Percentiles rank a stretch among this genome's conserved stretches.
These are phyloP conservation scores for Rhodomyrtus tomentosa DNA, from an alignment of 345 rosid genomes.

Conservation along the genomic window DNA sequence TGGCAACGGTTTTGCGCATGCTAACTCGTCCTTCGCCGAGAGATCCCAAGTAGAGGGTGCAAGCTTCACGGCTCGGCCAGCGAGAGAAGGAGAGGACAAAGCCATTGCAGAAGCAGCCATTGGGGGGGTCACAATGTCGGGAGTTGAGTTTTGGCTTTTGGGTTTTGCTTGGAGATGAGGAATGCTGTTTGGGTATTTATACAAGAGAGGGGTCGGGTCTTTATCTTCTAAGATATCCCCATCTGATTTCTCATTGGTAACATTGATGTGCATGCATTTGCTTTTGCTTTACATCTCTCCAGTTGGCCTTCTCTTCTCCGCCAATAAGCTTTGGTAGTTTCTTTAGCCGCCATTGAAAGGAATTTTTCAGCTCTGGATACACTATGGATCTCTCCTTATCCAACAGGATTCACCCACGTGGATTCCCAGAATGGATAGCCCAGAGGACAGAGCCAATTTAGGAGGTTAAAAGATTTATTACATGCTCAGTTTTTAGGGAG, in stretches of 20 bases:
- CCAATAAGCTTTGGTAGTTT: neutral
- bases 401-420: neutral
- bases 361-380: neutral
- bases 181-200: neutral
- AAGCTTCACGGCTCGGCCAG: neutral
- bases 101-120: neutral
- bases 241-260: neutral
- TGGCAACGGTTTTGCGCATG: neutral
- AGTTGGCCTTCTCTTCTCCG: neutral
- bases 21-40: neutral
- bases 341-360: neutral
- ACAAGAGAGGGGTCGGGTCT: neutral
- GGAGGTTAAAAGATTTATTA: too few species aligned
- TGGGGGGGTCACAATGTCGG: neutral
- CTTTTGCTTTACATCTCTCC: neutral
- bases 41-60: neutral
- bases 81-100: neutral
- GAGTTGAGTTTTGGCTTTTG: neutral
- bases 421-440: neutral
- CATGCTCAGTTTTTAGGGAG: neutral
- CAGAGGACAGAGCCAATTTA: neutral
- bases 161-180: neutral
- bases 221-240: neutral
- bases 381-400: neutral
- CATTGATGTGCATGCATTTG: neutral